Evolutionary conservation across 495 filamentous ascomycete genomes (phyloP).

Genomic region (Hypoxylon subgilvum): DNA sequence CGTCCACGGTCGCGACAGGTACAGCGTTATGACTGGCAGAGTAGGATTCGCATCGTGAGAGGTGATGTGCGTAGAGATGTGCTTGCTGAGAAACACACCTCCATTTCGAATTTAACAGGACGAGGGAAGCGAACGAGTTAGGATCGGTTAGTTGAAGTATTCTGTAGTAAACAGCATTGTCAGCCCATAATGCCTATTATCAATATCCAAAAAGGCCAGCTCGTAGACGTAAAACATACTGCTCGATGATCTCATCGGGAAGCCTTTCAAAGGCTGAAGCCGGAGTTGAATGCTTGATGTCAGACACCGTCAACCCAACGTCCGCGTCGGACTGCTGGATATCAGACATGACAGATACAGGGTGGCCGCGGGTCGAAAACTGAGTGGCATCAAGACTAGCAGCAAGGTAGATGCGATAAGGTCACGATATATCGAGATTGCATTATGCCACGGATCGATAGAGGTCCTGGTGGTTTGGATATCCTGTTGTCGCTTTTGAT

Average conservation of each 20-base stretch:
- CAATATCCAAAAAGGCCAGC: not conserved
- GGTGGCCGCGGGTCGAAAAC: not conserved
- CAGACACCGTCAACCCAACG: constrained; percentile 39
- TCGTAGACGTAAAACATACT: constrained; percentile 44
- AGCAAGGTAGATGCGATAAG: constrained; percentile 5
- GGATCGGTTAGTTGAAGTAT: constrained; percentile 77
- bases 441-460: constrained; percentile 22
- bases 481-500: not conserved
- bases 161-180: constrained; percentile 52
- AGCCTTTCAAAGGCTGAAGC: constrained; percentile 51
- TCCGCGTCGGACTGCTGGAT: constrained; percentile 19
- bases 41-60: constrained; percentile 73
- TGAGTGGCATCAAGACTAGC: not conserved
- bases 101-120: constrained; percentile 83
- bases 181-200: constrained; percentile 28
- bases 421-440: constrained; percentile 11
- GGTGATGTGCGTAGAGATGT: constrained; percentile 76
- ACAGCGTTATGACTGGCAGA: constrained; percentile 56
- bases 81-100: constrained; percentile 71
- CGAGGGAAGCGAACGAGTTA: constrained; percentile 80
- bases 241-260: constrained; percentile 58
- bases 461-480: no score
- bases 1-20: constrained; percentile 52
- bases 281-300: constrained; percentile 25
- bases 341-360: constrained; percentile 22